Evolutionary conservation across 2,329 filamentous ascomycete genomes (phyloP).

Genomic region (Cadophora sp.): DNA sequence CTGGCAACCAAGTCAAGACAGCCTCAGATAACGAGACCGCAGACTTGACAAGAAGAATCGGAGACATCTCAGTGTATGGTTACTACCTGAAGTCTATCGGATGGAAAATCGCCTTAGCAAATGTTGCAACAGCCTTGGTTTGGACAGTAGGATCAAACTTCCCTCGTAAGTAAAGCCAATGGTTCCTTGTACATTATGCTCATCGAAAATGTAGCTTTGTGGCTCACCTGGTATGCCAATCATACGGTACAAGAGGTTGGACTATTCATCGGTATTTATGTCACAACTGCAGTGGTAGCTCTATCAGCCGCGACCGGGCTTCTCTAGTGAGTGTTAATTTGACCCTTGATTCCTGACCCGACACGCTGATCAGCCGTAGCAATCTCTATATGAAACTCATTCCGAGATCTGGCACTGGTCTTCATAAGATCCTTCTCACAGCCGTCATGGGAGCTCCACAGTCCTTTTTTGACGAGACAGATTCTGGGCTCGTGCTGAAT

Average conservation of each 20-base stretch:
- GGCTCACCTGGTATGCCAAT: constrained; percentile 10
- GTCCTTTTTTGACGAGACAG: constrained; percentile 5
- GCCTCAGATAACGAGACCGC: background rate
- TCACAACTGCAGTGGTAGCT: background rate
- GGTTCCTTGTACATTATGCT: constrained; percentile 48
- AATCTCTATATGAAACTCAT: constrained; percentile 31
- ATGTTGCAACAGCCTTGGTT: constrained; percentile 34
- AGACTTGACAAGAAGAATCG: constrained; percentile 20
- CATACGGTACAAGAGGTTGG: background rate
- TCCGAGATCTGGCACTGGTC: background rate
- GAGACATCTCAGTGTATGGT: constrained; percentile 37
- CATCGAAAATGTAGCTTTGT: background rate
- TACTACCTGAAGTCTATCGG: constrained; percentile 36
- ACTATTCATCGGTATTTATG: constrained; percentile 2
- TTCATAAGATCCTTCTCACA: background rate
- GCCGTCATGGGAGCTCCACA: constrained; percentile 2
- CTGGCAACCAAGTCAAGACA: background rate
- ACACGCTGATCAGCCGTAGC: constrained; percentile 28
- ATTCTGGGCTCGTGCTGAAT: constrained; percentile 18
- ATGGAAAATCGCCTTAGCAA: constrained; percentile 27
- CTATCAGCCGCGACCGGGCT: background rate
- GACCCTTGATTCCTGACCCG: too few relatives aligned
- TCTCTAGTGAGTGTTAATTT: background rate
- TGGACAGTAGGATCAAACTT: constrained; percentile 3
- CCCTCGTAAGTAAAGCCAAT: constrained; percentile 34